A percentile compares a stretch with the other conserved stretches of the same genome.
phyloP scores from a whole-genome alignment of 2,329 filamentous ascomycete species.

The Alternaria incomplexa region DNA sequence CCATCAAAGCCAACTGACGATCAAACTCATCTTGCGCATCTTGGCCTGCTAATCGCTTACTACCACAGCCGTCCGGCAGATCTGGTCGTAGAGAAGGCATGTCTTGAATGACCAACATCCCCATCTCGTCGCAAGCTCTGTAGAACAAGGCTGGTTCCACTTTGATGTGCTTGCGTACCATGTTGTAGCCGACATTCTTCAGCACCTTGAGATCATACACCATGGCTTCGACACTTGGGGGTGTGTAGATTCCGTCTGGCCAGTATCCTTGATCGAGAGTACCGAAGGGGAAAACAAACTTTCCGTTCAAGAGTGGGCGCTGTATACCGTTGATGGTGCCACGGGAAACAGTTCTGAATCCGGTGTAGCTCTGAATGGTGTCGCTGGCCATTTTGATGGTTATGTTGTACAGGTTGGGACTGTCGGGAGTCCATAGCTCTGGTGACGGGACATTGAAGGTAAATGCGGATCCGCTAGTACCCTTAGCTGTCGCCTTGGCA shows the following conservation, averaged over 20 bases:
- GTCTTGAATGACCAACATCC: conserved; percentile 72
- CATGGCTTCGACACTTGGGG: conserved; percentile 72
- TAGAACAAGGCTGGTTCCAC: conserved; percentile 72
- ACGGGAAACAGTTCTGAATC: conserved; percentile 68
- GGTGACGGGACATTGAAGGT: conserved; percentile 62
- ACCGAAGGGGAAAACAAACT: conserved; percentile 71
- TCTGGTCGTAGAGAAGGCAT: conserved; percentile 65
- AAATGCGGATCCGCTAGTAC: conserved; percentile 59
- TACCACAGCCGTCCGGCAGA: conserved; percentile 16
- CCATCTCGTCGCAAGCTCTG: conserved; percentile 69
- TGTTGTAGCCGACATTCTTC: conserved; percentile 72
- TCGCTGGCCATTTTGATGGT: conserved; percentile 62
- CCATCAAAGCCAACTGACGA: conserved; percentile 66
- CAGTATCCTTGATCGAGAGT: conserved; percentile 75
- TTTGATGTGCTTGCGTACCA: conserved; percentile 75
- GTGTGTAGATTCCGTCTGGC: conserved; percentile 71
- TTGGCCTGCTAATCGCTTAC: conserved; percentile 29
- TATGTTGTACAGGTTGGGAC: conserved; percentile 69
- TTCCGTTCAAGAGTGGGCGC: conserved; percentile 70
- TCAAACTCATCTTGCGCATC: conserved; percentile 68
- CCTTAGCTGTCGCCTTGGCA: conserved; percentile 54
- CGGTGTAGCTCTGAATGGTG: conserved; percentile 67
- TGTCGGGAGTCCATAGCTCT: conserved; percentile 69
- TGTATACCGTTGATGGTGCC: conserved; percentile 64
- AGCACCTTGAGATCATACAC: conserved; percentile 68